A percentile compares a stretch with the other conserved stretches of the same genome.
phyloP scores from a whole-genome alignment of 1,284 basidiomycete species.

The Cerioporus squamosus region DNA sequence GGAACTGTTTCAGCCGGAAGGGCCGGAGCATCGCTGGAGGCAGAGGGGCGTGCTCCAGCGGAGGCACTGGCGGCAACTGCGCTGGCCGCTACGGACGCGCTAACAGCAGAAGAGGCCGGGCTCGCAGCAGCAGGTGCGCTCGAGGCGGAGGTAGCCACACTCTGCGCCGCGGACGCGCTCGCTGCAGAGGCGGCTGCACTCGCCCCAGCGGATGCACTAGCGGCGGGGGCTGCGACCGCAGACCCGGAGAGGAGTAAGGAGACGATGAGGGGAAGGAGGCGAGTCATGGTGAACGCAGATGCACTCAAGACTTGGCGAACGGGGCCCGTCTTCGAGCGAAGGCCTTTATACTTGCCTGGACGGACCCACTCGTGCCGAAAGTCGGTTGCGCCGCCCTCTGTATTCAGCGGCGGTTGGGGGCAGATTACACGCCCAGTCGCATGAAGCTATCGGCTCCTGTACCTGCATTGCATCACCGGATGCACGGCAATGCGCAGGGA shows the following conservation, averaged over 20 bases:
- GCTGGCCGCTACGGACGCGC: not conserved
- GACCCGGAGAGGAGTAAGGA: constrained; percentile 6
- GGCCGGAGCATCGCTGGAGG: not conserved
- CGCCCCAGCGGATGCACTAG: constrained; percentile 1
- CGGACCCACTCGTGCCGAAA: not conserved
- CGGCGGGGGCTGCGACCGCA: constrained; percentile 14
- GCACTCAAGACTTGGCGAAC: not conserved
- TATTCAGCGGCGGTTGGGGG: no score
- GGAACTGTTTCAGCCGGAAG: constrained; percentile 42
- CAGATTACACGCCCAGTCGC: not conserved
- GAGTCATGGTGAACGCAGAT: constrained; percentile 12
- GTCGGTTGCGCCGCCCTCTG: no score
- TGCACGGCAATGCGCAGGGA: not conserved
- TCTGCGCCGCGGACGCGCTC: not conserved
- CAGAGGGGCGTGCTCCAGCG: not conserved
- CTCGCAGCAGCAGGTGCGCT: not conserved
- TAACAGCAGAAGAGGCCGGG: not conserved
- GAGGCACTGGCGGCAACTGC: constrained; percentile 8
- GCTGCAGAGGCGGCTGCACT: not conserved
- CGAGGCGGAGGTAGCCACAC: constrained; percentile 12
- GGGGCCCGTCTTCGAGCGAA: not conserved
- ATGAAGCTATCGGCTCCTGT: constrained; percentile 1
- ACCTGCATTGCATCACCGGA: not conserved
- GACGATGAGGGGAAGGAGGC: constrained; percentile 10
- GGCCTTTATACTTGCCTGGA: constrained; percentile 10